A percentile compares a stretch with the other conserved stretches of the same genome.
These are phyloP conservation scores for Emmonsiellopsis sp. DNA, from an alignment of 2,329 filamentous ascomycete genomes.

Conservation along the genomic window DNA sequence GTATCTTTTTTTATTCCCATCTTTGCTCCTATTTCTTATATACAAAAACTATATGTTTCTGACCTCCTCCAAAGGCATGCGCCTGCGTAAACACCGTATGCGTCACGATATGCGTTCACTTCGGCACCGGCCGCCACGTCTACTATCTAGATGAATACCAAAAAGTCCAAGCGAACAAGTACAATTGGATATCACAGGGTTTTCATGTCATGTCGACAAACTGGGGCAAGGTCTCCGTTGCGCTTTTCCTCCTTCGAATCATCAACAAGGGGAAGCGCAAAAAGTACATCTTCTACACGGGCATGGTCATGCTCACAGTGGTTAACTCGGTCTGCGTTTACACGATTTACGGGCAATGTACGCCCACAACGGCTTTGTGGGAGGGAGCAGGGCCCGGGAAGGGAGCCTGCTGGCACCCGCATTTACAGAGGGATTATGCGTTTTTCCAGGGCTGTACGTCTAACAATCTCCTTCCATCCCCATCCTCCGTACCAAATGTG, in stretches of 20 bases:
- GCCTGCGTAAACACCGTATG: conserved; percentile 2
- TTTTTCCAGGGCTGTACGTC: conserved; percentile 8
- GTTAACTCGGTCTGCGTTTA: conserved; percentile 6
- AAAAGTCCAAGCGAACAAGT: conserved; percentile 8
- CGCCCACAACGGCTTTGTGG: conserved; percentile 5
- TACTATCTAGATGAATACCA: conserved; percentile 3
- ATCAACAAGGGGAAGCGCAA: conserved; percentile 5
- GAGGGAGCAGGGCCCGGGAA: neutral
- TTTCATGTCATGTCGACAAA: conserved; percentile 10
- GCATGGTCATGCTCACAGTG: conserved; percentile 6
- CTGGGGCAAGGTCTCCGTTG: conserved; percentile 10
- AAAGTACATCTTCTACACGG: conserved; percentile 2
- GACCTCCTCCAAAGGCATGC: neutral
- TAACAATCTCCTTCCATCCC: neutral
- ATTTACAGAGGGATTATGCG: conserved; percentile 6
- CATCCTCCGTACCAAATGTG: neutral
- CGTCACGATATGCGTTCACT: conserved; percentile 4
- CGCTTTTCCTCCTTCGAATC: conserved; percentile 8
- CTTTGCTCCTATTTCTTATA: neutral
- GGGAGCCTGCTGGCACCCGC: conserved; percentile 5
- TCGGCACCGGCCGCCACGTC: conserved; percentile 8
- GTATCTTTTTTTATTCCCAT: neutral
- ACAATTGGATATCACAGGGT: conserved; percentile 9
- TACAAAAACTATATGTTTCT: neutral
- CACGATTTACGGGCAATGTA: conserved; percentile 8